Evolutionary conservation across 2,329 filamentous ascomycete species (phyloP), one percentile per base, ranked within the genome.

Genomic region (Albifimbria verrucaria): DNA sequence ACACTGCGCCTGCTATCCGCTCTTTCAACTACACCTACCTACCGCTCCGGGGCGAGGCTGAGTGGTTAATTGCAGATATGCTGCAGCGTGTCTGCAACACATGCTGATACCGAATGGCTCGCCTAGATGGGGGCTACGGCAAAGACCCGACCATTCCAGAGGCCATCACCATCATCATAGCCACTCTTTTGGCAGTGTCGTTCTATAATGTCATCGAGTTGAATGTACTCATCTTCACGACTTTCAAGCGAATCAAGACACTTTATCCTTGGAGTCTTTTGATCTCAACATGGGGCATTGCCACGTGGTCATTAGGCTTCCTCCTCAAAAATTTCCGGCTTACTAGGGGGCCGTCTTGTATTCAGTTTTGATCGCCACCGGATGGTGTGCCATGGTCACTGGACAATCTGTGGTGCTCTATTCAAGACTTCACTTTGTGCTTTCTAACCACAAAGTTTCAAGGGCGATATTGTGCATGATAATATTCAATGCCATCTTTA

Each of bases 331-430:
- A 60, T 18, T 62, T 66, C 20, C 66, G 58, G 21, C 32, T 58
- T 4, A 15, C 44, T 3, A 21, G 12, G 44, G 44, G 7, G 26
- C 21, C 20, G 3, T 47, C 17, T 24, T 47, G 17, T 47, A 47
- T 26, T 47, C 44, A 12, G 17, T 12, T 11, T 47, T 26, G 9
- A 26, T 47, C 21, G 44, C 44, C 20, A 55, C 54, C 1, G 63
- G 62, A 15, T 67, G 66, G 65, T 57, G 62, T 4, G 57, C 53
- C 2, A 83, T 86, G 79, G 76, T 86, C 1, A 83, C 81, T 3
- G 83, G 82, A 0, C 81, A 85, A 60, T 77, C 78, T 0, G 58
- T 85, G 7, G 82, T 87, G 1, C 70, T 87, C 2, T 87, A 82
- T 68, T 86, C 82, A 2, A 77, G 83, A 2, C 73, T 87, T 1